These are phyloP conservation scores for Pyrrhoderma lamaoense DNA, from an alignment of 1,284 basidiomycete species.

Conservation along the genomic window DNA sequence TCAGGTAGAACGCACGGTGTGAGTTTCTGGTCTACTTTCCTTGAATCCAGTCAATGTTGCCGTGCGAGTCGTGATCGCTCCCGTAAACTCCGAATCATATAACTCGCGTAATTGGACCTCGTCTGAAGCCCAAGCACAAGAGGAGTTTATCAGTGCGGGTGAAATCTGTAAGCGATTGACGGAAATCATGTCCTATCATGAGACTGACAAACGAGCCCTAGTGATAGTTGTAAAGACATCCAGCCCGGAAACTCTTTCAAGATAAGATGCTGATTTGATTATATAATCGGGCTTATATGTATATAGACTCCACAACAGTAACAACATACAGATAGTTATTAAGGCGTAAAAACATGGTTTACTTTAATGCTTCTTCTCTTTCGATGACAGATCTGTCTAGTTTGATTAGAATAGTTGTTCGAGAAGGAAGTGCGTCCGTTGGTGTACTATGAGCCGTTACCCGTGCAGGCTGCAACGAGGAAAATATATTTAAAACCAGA, in stretches of 20 bases:
- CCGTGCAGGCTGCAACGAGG: slow-evolving; percentile 72
- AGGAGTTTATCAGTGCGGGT: slow-evolving; percentile 67
- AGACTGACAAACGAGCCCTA: background rate
- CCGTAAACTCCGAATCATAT: slow-evolving; percentile 58
- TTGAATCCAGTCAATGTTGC: slow-evolving; percentile 58
- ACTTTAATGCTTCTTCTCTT: slow-evolving; percentile 75
- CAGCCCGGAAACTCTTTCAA: too few species aligned
- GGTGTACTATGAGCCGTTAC: slow-evolving; percentile 96
- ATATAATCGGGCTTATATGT: background rate
- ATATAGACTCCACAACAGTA: background rate
- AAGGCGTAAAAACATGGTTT: slow-evolving; percentile 17
- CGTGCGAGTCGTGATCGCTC: slow-evolving; percentile 72
- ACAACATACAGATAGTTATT: background rate
- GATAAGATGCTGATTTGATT: slow-evolving; percentile 8
- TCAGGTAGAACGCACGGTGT: slow-evolving; percentile 40
- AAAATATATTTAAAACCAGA: slow-evolving; percentile 5
- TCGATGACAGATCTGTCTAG: slow-evolving; percentile 85
- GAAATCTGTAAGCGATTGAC: slow-evolving; percentile 41
- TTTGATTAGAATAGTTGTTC: slow-evolving; percentile 92
- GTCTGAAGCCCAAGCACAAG: slow-evolving; percentile 73
- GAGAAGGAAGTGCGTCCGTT: slow-evolving; percentile 70
- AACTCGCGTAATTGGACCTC: slow-evolving; percentile 51
- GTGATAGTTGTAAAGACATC: background rate
- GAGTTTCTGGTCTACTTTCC: slow-evolving; percentile 42
- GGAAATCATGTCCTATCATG: slow-evolving; percentile 45